Evolutionary conservation across 2,329 filamentous ascomycete genomes (phyloP), one percentile per base, ranked within the genome.

Genomic region (Xylaria sp.): DNA sequence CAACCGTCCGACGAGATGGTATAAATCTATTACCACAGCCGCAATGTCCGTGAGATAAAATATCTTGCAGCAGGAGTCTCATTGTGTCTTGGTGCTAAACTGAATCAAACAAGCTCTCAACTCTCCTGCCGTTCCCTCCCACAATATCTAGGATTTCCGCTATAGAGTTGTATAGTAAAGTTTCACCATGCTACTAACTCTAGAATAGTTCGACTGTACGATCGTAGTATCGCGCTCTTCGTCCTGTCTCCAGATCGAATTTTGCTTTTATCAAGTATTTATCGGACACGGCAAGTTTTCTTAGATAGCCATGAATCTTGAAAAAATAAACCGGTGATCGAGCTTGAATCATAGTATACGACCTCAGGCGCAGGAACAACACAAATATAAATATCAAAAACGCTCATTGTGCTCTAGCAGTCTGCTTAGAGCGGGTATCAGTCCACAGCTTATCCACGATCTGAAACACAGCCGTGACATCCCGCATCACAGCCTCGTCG

Each of bases 401-500:
- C 25, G 61, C 61, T 62, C 28, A 71, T 71, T 64, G 63, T 69
- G 63, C 66, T 37, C 66, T 56, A 57, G 59, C 58, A 12, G 59
- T 68, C 57, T 65, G 69, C 71, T 68, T 73, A 50, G 72, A 70
- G 68, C 87, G 81, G 81, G 81, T 81, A 75, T 93, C 91, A 64
- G 84, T 87, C 92, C 93, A 97, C 75, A 98, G 81, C 61, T 84
- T 85, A 82, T 99, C 96, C 56, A 98, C 87, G 37, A 94, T 90
- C 81, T 98, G 95, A 77, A 98, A 99, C 10, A 97, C 91, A 7
- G 92, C 92, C 12, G 95, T 99, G 51, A 98, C 92, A 63, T 90
- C 87, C 77, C 89, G 89, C 86, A 97, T 90, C 2, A 92, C 89
- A 3, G 86, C 86, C 28, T 89, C 86, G 57, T 94, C 91, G 58